A percentile compares a stretch with the other conserved stretches of the same genome.
These are phyloP conservation scores for Dactylis glomerata DNA, from an alignment of 176 grass and related monocot species.

Conservation along the genomic window DNA sequence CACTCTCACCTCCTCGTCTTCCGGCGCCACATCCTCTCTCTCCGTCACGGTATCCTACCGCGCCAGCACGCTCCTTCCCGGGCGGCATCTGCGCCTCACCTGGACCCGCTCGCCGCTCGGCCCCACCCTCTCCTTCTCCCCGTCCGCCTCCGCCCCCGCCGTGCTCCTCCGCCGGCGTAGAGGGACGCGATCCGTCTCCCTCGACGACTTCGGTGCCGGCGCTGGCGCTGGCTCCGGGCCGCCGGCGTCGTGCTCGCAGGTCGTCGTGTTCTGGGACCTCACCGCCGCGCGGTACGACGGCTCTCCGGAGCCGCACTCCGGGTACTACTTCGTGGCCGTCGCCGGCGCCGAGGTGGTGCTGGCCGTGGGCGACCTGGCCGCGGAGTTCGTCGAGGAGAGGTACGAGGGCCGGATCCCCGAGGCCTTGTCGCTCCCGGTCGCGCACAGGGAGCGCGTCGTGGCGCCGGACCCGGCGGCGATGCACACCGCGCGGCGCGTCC, in stretches of 20 bases:
- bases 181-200: conserved; percentile 32
- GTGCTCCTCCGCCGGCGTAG: conserved; percentile 54
- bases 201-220: neutral
- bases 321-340: conserved; percentile 70
- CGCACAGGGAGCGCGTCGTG: conserved; percentile 62
- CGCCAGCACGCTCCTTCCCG: neutral
- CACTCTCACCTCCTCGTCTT: conserved; percentile 22
- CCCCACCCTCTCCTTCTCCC: conserved; percentile 38
- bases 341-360: conserved; percentile 58
- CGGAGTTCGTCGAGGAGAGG: conserved; percentile 50
- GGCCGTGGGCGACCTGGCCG: conserved; percentile 59
- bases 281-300: conserved; percentile 39
- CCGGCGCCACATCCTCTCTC: conserved; percentile 20
- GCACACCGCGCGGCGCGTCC: conserved; percentile 44
- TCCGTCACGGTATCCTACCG: conserved; percentile 48
- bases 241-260: neutral
- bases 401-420: conserved; percentile 50
- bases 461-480: conserved; percentile 6
- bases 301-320: conserved; percentile 48
- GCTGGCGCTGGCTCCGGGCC: too few species aligned
- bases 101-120: conserved; percentile 43
- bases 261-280: conserved; percentile 79
- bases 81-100: conserved; percentile 41
- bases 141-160: conserved; percentile 26
- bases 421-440: conserved; percentile 14